These are phyloP conservation scores for Comarum palustre DNA, from an alignment of 306 rosid genomes.

Conservation along the genomic window DNA sequence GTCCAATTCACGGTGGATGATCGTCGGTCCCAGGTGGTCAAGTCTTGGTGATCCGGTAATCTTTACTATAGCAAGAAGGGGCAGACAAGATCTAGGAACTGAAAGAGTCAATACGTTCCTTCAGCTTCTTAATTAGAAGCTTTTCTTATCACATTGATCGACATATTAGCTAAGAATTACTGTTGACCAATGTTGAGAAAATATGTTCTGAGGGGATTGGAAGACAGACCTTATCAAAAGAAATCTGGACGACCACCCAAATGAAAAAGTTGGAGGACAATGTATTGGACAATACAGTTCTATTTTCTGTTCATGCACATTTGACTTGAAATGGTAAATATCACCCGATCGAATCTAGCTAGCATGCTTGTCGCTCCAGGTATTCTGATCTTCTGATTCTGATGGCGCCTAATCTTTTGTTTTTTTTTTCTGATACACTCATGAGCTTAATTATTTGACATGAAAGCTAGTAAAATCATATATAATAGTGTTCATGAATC, in stretches of 20 bases:
- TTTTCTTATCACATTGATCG: background rate
- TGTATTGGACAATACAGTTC: conserved; percentile 12
- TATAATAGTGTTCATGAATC: no score
- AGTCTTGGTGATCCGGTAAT: background rate
- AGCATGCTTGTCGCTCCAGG: no score
- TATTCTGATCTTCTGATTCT: no score
- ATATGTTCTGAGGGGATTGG: background rate
- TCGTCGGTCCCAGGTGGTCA: conserved; percentile 19
- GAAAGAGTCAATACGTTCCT: background rate
- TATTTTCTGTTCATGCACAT: background rate
- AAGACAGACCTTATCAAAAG: conserved; percentile 26
- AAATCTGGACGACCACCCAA: conserved; percentile 26
- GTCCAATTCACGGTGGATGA: background rate
- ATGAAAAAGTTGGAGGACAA: conserved; percentile 11
- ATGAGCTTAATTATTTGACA: no score
- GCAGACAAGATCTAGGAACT: background rate
- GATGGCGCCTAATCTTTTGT: no score
- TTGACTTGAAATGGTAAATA: background rate
- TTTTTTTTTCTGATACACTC: no score
- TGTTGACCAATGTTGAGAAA: background rate
- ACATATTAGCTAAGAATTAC: background rate
- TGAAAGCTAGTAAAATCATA: no score
- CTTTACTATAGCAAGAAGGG: background rate
- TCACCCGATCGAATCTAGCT: no score
- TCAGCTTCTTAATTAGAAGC: background rate